Base-by-base conservation (phyloP, 1,139 yeast genomes). In the Suzukiozyma palmioleophila region DNA sequence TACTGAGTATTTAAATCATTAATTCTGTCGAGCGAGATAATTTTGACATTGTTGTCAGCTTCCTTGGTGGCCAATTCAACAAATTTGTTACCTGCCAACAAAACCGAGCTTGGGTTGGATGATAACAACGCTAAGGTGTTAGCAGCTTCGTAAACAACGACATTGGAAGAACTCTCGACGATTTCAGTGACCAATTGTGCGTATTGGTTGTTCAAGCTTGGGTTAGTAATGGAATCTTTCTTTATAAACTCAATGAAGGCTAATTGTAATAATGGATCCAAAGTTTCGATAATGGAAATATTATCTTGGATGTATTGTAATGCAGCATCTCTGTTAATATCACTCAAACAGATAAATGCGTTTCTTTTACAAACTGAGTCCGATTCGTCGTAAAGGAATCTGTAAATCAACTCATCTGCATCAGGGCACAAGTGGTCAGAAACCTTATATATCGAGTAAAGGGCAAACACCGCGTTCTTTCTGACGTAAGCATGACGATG, bases 401-500 rank as follows among this genome's bases (percentile, higher is more conserved):
- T 77, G 51, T 75, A 72, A 50, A 92, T 75, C 49, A 90, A 74
- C 50, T 87, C 96, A 41, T 90, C 84, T 14, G 97, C 96, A 66
- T 94, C 98, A 7, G 98, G 98, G 39, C 89, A 78, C 59, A 94
- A 77, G 61, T 86, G 94, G 34, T 83, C 86, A 34, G 94, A 81
- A 32, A 88, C 94, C 55, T 81, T 76, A 60, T 77, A 84, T 53
- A 94, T 87, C 24, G 95, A 81, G 55, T 77, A 79, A 45, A 92
- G 81, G 30, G 97, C 95, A 62, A 92, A 84, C 29, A 89, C 92
- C 8, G 98, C 98, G 60, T 94, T 92, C 64, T 94, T 94, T 60
- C 99, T 82, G 45, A 94, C 98, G 59, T 94, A 94, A 8, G 98
- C 96, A 62, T 92, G 97, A 53, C 98, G 85, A 63, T 94, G 96